These are phyloP conservation scores for Dendryphion nanum DNA, from an alignment of 2,329 filamentous ascomycete species.

Conservation along the genomic window DNA sequence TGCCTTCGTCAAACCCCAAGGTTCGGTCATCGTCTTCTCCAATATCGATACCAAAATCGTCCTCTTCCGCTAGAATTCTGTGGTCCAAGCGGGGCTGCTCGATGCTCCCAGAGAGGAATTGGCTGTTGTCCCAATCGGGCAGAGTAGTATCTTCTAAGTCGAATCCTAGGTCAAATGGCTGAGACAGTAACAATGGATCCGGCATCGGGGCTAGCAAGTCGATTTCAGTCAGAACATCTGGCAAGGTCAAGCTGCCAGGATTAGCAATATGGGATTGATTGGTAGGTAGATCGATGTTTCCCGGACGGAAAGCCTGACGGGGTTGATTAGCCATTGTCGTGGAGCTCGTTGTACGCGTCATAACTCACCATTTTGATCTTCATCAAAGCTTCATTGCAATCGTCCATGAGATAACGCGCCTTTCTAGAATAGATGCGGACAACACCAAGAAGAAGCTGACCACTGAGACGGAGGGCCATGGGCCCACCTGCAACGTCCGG, in stretches of 20 bases:
- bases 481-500: constrained; percentile 71
- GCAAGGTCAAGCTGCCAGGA: constrained; percentile 81
- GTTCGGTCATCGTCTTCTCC: constrained; percentile 1
- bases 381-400: constrained; percentile 95
- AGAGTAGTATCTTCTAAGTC: constrained; percentile 43
- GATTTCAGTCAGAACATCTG: constrained; percentile 89
- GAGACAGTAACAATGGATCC: constrained; percentile 79
- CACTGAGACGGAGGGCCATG: constrained; percentile 89
- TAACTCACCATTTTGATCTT: constrained; percentile 96
- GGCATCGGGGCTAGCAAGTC: constrained; percentile 78
- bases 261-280: constrained; percentile 74
- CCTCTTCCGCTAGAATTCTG: constrained; percentile 55
- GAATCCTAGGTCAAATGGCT: constrained; percentile 58
- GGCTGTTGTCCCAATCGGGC: constrained; percentile 64
- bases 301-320: constrained; percentile 85
- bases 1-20: constrained; percentile 32
- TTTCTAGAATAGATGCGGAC: constrained; percentile 98
- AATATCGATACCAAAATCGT: constrained; percentile 35
- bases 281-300: constrained; percentile 91
- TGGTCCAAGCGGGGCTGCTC: constrained; percentile 54
- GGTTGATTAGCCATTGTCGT: neutral
- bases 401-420: constrained; percentile 91
- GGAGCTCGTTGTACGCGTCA: constrained; percentile 2
- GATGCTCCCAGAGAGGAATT: constrained; percentile 71
- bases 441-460: constrained; percentile 90